Conservation (phyloP, 306 rosid species). For the Cucurbita argyrosperma region DNA sequence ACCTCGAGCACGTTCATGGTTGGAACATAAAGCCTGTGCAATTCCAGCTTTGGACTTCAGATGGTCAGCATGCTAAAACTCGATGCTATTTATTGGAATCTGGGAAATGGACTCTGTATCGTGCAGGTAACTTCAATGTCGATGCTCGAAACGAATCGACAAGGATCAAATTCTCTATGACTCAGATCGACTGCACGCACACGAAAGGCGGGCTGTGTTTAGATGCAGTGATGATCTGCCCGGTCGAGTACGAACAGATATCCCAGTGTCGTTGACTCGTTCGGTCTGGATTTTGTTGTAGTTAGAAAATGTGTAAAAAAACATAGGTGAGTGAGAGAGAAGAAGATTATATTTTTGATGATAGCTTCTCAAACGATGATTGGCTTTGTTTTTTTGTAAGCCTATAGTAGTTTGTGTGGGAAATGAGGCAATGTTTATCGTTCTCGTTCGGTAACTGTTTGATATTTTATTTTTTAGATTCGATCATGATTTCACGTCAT, state of each 20-base stretch:
- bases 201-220: conserved; percentile 92
- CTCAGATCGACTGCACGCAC: conserved; percentile 97
- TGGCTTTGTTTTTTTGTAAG: conserved; percentile 20
- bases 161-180: conserved; percentile 70
- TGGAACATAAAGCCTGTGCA: conserved; percentile 80
- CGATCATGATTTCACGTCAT: no score
- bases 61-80: conserved; percentile 52
- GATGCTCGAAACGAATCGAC: conserved; percentile 38
- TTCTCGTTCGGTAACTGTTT: no score
- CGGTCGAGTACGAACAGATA: conserved; percentile 42
- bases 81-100: conserved; percentile 51
- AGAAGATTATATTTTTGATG: background rate
- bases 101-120: conserved; percentile 65
- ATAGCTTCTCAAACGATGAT: conserved; percentile 29
- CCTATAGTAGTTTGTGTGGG: conserved; percentile 8
- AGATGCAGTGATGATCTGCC: conserved; percentile 64
- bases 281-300: conserved; percentile 14
- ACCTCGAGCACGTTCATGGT: conserved; percentile 69
- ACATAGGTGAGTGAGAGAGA: conserved; percentile 1
- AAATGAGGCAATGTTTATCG: background rate
- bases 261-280: conserved; percentile 34
- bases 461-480: no score
- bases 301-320: conserved; percentile 19
- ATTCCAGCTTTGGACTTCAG: conserved; percentile 82
- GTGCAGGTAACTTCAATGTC: conserved; percentile 67